These are phyloP conservation scores for Penicillium brasilianum DNA, from an alignment of 2,329 filamentous ascomycete species.

Conservation along the genomic window DNA sequence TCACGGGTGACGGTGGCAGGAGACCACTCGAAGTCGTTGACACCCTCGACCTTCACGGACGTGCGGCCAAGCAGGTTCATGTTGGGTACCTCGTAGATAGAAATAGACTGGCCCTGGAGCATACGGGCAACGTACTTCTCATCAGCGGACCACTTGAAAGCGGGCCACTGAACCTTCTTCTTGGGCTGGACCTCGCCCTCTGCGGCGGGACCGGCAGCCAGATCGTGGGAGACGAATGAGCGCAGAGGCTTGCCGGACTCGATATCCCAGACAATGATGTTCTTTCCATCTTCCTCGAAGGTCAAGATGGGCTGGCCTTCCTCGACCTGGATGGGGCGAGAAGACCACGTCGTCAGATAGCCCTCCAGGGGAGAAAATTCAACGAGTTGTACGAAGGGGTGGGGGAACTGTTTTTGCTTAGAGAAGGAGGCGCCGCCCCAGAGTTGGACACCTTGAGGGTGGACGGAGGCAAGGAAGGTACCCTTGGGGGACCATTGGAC, in stretches of 20 bases:
- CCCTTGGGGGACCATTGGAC: constrained; percentile 97
- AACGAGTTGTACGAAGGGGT: constrained; percentile 93
- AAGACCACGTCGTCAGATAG: constrained; percentile 96
- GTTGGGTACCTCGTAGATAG: constrained; percentile 83
- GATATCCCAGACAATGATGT: constrained; percentile 98
- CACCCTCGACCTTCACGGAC: constrained; percentile 92
- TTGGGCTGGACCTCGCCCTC: constrained; percentile 72
- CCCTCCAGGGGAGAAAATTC: constrained; percentile 94
- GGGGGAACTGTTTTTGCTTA: constrained; percentile 88
- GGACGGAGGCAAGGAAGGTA: constrained; percentile 92
- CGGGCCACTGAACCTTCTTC: constrained; percentile 96
- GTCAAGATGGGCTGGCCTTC: constrained; percentile 85
- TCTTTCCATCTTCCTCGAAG: constrained; percentile 95
- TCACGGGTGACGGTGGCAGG: constrained; percentile 82
- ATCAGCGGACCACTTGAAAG: constrained; percentile 99
- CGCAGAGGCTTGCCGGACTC: constrained; percentile 86
- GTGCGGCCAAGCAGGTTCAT: constrained; percentile 92
- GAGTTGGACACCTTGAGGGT: constrained; percentile 93
- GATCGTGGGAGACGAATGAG: constrained; percentile 89
- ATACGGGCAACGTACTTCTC: constrained; percentile 96
- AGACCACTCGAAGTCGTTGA: constrained; percentile 98
- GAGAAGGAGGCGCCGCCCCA: constrained; percentile 93
- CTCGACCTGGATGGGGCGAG: constrained; percentile 87
- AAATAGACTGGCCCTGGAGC: constrained; percentile 85
- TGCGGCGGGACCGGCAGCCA: constrained; percentile 59